phyloP scores from a whole-genome alignment of 2,329 filamentous ascomycete species.

The Nigrospora osmanthi region DNA sequence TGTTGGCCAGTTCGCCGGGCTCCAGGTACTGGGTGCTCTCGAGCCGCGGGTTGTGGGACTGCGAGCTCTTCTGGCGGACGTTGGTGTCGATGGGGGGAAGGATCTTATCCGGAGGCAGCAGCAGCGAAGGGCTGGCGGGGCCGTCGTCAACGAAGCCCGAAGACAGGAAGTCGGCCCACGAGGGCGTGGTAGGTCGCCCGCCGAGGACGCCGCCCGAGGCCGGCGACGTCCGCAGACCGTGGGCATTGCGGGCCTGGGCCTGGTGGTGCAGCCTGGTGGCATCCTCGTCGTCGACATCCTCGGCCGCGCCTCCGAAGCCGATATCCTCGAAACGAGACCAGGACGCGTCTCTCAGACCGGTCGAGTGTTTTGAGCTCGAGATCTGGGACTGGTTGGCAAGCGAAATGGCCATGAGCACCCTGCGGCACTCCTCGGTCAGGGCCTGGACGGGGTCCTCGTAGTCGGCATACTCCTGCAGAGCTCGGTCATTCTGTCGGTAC shows the following conservation, averaged over 20 bases:
- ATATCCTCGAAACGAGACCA: slow-evolving; percentile 97
- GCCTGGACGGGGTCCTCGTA: slow-evolving; percentile 85
- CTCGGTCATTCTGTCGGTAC: slow-evolving; percentile 80
- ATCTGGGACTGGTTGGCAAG: slow-evolving; percentile 79
- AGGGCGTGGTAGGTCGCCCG: slow-evolving; percentile 85
- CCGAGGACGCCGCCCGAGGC: slow-evolving; percentile 59
- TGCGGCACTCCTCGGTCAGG: slow-evolving; percentile 86
- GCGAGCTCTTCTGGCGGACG: slow-evolving; percentile 73
- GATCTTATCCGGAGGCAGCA: slow-evolving; percentile 87
- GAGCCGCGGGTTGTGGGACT: slow-evolving; percentile 70
- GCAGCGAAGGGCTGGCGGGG: slow-evolving; percentile 55
- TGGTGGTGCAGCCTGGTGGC: slow-evolving; percentile 23
- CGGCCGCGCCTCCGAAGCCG: slow-evolving; percentile 72
- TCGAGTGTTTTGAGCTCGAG: slow-evolving; percentile 62
- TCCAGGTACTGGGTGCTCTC: slow-evolving; percentile 65
- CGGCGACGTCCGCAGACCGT: slow-evolving; percentile 56
- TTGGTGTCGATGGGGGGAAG: slow-evolving; percentile 74
- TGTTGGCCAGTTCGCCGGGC: slow-evolving; percentile 90
- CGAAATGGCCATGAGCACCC: slow-evolving; percentile 84
- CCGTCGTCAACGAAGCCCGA: slow-evolving; percentile 80
- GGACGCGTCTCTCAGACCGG: slow-evolving; percentile 72
- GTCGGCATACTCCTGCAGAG: slow-evolving; percentile 77
- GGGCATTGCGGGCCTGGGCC: slow-evolving; percentile 24
- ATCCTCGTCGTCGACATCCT: slow-evolving; percentile 62
- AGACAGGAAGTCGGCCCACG: slow-evolving; percentile 96